A percentile compares a stretch with the other conserved stretches of the same genome.
Evolutionary conservation across 148 eudicot genomes (phyloP).

Genomic region (Mesembryanthemum crystallinum): DNA sequence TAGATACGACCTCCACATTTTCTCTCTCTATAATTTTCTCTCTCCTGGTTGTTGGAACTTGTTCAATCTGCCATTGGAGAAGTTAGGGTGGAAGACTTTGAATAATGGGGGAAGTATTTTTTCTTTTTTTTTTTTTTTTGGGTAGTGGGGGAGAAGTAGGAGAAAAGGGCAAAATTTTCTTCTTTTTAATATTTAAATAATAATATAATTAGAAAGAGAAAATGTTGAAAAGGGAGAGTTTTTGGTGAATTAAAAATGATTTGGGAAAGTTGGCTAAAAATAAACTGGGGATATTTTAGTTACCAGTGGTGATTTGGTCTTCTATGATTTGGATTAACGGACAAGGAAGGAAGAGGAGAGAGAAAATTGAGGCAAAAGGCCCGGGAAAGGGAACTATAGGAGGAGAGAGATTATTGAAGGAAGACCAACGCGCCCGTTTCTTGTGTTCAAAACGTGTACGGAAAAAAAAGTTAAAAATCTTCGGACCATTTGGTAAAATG

Average conservation of each 20-base stretch:
- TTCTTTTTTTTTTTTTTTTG: background rate
- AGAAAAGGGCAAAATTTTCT: too few species aligned
- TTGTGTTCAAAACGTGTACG: background rate
- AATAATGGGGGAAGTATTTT: background rate
- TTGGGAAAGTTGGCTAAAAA: too few species aligned
- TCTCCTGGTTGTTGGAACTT: background rate
- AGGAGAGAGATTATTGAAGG: background rate
- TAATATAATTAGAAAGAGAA: too few species aligned
- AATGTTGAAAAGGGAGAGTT: background rate
- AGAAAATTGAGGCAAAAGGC: background rate
- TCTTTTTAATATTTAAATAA: too few species aligned
- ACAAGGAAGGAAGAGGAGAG: background rate
- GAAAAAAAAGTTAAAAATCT: too few species aligned
- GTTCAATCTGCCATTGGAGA: conserved; percentile 25
- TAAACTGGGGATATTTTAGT: too few species aligned
- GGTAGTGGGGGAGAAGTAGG: background rate
- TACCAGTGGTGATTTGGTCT: too few species aligned
- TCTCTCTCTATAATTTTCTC: background rate
- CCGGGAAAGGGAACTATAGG: background rate
- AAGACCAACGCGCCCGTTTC: conserved; percentile 20
- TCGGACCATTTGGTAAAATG: too few species aligned
- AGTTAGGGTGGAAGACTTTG: conserved; percentile 6
- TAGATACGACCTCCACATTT: conserved; percentile 31
- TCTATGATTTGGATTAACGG: background rate
- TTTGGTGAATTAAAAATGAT: background rate